These are phyloP conservation scores for Pleoardoris graminearum DNA, from an alignment of 2,329 filamentous ascomycete species.

Conservation along the genomic window DNA sequence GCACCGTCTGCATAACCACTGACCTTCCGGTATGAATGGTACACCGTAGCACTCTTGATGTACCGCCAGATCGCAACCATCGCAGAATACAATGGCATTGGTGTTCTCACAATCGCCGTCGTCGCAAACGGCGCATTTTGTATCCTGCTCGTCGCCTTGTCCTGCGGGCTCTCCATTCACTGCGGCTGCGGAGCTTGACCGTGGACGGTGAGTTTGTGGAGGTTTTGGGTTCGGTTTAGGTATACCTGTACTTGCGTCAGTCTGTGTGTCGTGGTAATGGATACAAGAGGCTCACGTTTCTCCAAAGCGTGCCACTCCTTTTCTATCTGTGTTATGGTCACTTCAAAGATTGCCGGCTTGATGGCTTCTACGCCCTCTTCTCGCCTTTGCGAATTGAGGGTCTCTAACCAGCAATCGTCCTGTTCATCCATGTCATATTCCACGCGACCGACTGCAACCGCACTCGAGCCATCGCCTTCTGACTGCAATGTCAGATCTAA, in stretches of 20 bases:
- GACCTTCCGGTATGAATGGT: slow-evolving; percentile 96
- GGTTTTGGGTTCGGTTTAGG: slow-evolving; percentile 97
- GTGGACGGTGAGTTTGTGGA: slow-evolving; percentile 87
- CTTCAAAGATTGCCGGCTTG: slow-evolving; percentile 92
- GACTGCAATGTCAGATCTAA: slow-evolving; percentile 60
- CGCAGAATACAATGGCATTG: slow-evolving; percentile 98
- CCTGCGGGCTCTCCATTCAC: slow-evolving; percentile 89
- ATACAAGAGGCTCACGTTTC: slow-evolving; percentile 60
- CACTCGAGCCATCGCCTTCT: slow-evolving; percentile 63
- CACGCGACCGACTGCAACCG: slow-evolving; percentile 69
- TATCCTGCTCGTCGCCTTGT: slow-evolving; percentile 89
- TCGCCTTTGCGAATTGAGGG: slow-evolving; percentile 77
- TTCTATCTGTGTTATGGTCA: slow-evolving; percentile 98
- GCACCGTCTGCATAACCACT: slow-evolving; percentile 97
- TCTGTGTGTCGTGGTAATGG: not conserved
- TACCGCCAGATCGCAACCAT: slow-evolving; percentile 94
- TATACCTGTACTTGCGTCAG: slow-evolving; percentile 56
- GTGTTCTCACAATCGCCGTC: slow-evolving; percentile 99
- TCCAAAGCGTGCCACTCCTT: slow-evolving; percentile 98
- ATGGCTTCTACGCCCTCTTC: slow-evolving; percentile 77
- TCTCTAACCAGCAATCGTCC: slow-evolving; percentile 92
- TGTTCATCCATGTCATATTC: slow-evolving; percentile 99
- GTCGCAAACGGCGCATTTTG: slow-evolving; percentile 96
- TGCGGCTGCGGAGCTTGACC: slow-evolving; percentile 90
- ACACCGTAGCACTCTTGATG: slow-evolving; percentile 99